Conservation (phyloP, 345 rosid genomes). For the Euclidium syriacum region DNA sequence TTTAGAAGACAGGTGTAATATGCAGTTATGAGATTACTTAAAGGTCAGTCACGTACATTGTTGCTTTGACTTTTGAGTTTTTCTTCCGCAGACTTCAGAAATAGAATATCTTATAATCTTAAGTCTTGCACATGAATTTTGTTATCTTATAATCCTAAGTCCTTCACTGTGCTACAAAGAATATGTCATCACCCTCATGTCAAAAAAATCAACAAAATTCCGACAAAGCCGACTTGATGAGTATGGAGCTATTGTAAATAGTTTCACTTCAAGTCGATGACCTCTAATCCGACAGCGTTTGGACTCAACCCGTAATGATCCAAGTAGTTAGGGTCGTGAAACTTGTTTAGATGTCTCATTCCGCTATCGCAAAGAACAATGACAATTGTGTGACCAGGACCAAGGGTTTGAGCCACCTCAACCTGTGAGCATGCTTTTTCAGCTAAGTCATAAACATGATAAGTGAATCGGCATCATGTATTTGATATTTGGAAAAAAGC, state of each 20-base stretch:
- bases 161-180: constrained; percentile 10
- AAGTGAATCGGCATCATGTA: constrained; percentile 43
- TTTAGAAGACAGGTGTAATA: constrained; percentile 1
- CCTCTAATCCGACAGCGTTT: constrained; percentile 58
- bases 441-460: constrained; percentile 59
- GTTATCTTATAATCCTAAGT: no score
- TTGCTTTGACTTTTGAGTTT: constrained; percentile 30
- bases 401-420: constrained; percentile 72
- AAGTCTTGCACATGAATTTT: no score
- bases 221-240: constrained; percentile 1
- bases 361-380: constrained; percentile 92
- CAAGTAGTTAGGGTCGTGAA: constrained; percentile 63
- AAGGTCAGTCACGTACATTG: constrained; percentile 28
- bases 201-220: background rate
- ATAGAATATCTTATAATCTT: background rate
- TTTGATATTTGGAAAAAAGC: constrained; percentile 25
- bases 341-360: constrained; percentile 92
- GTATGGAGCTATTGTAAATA: background rate
- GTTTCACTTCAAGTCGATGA: constrained; percentile 45
- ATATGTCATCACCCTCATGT: background rate
- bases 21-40: constrained; percentile 20
- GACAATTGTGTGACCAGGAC: constrained; percentile 88
- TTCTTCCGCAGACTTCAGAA: constrained; percentile 7
- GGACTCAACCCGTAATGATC: constrained; percentile 59
- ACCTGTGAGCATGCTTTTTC: constrained; percentile 53